These are phyloP conservation scores for Leccinum subrobustum DNA, from an alignment of 1,284 basidiomycete species.

Conservation along the genomic window DNA sequence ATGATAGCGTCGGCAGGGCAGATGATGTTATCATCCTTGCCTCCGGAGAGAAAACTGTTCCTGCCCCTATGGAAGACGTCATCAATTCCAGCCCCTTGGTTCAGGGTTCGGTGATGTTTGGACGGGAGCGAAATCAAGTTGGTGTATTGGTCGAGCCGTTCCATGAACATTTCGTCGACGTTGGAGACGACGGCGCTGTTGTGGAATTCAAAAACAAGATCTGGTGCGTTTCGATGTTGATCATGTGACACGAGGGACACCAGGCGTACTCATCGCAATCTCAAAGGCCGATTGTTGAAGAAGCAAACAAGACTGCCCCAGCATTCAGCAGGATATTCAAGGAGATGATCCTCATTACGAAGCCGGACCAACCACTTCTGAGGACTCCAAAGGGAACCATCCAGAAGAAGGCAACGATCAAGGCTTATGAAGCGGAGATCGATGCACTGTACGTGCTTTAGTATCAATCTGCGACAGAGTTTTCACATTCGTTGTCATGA, in stretches of 20 bases:
- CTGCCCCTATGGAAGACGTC: conserved; percentile 27
- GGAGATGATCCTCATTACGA: conserved; percentile 23
- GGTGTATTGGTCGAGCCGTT: conserved; percentile 39
- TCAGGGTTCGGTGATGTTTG: conserved; percentile 15
- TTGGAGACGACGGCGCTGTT: conserved; percentile 2
- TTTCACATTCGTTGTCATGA: neutral
- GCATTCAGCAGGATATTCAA: conserved; percentile 30
- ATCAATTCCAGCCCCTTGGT: conserved; percentile 29
- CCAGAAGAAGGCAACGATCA: conserved; percentile 17
- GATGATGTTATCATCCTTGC: conserved; percentile 30
- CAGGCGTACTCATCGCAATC: neutral
- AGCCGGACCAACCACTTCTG: conserved; percentile 17
- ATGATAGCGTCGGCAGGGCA: conserved; percentile 18
- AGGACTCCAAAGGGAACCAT: conserved; percentile 23
- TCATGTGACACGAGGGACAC: neutral
- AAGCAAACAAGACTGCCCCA: conserved; percentile 23
- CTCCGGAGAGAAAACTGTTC: conserved; percentile 30
- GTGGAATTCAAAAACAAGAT: conserved; percentile 5
- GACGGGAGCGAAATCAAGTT: conserved; percentile 30
- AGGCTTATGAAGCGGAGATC: conserved; percentile 23
- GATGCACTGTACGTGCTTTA: conserved; percentile 15
- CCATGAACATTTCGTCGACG: conserved; percentile 20
- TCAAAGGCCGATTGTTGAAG: conserved; percentile 21
- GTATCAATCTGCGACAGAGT: too few species aligned
- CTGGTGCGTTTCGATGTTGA: conserved; percentile 1